phyloP scores from a whole-genome alignment of 345 rosid species.

The Kernera saxatilis region DNA sequence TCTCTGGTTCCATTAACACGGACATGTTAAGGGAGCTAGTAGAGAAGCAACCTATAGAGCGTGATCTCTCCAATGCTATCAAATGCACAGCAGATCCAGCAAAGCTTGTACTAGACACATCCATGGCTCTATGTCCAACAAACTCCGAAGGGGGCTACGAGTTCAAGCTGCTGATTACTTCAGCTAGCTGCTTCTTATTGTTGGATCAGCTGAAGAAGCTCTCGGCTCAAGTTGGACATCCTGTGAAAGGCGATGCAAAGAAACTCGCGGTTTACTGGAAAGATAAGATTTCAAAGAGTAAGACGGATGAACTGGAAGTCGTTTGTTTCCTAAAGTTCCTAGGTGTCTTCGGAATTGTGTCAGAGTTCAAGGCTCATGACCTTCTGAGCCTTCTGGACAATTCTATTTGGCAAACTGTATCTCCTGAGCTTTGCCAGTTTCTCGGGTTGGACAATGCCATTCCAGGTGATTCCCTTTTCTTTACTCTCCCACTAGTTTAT shows the following conservation, averaged over 20 bases:
- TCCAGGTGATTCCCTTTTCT: constrained; percentile 13
- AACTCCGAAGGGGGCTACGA: constrained; percentile 2
- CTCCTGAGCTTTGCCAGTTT: constrained; percentile 30
- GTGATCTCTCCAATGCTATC: constrained; percentile 27
- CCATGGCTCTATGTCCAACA: constrained; percentile 21
- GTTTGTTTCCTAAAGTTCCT: constrained; percentile 39
- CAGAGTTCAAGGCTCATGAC: constrained; percentile 36
- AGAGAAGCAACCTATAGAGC: constrained; percentile 8
- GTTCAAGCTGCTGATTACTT: constrained; percentile 22
- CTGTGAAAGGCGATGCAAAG: constrained; percentile 28
- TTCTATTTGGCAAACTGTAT: constrained; percentile 21
- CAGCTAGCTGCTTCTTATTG: constrained; percentile 24
- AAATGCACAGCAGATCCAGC: constrained; percentile 36
- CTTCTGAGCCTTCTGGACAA: constrained; percentile 32
- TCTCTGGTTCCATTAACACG: background rate
- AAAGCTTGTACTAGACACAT: constrained; percentile 32
- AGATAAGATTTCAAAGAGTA: constrained; percentile 24
- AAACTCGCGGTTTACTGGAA: constrained; percentile 35
- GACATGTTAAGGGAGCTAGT: constrained; percentile 16
- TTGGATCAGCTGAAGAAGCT: constrained; percentile 36
- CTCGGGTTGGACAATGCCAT: constrained; percentile 32
- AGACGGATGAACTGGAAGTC: constrained; percentile 29
- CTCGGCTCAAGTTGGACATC: constrained; percentile 17
- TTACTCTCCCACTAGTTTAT: background rate
- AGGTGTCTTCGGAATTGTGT: constrained; percentile 34